A percentile compares a stretch with the other conserved stretches of the same genome.
Evolutionary conservation across 805 yeast genomes (phyloP).

Genomic region (Zygosaccharomyces bailii): DNA sequence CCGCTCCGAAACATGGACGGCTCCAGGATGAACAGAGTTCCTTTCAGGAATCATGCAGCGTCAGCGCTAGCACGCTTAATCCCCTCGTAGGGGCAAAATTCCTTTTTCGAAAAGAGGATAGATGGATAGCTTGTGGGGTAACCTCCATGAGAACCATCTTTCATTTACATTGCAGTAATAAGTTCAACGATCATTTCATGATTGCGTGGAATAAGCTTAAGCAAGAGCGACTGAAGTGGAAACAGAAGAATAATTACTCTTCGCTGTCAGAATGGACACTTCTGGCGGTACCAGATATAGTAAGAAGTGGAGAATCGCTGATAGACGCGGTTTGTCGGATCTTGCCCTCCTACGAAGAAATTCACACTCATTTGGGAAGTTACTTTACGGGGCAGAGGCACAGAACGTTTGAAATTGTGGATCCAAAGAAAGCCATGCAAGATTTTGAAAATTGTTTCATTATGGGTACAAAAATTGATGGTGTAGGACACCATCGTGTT

Average conservation of each 20-base stretch:
- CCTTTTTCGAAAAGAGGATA: slow-evolving; percentile 7
- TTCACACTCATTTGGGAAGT: background rate
- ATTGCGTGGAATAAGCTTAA: slow-evolving; percentile 6
- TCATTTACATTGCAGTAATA: slow-evolving; percentile 3
- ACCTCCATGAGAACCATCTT: slow-evolving; percentile 3
- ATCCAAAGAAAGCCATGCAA: slow-evolving; percentile 2
- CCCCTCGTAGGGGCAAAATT: slow-evolving; percentile 5
- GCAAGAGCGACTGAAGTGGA: slow-evolving; percentile 5
- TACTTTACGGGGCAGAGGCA: slow-evolving; percentile 2
- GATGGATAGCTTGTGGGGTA: slow-evolving; percentile 7
- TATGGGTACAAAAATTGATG: background rate
- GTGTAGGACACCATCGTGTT: background rate
- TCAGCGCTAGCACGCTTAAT: background rate
- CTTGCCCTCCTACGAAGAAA: slow-evolving; percentile 3
- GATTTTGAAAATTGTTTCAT: slow-evolving; percentile 3
- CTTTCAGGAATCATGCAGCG: background rate
- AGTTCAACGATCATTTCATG: slow-evolving; percentile 2
- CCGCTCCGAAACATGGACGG: background rate
- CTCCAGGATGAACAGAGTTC: background rate
- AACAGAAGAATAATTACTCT: slow-evolving; percentile 3
- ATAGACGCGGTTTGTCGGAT: slow-evolving; percentile 7
- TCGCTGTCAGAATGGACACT: slow-evolving; percentile 7
- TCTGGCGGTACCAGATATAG: background rate
- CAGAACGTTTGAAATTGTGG: background rate
- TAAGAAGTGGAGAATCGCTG: slow-evolving; percentile 6